Evolutionary conservation across 345 rosid species (phyloP).

Genomic region (Fremontodendron californicum): DNA sequence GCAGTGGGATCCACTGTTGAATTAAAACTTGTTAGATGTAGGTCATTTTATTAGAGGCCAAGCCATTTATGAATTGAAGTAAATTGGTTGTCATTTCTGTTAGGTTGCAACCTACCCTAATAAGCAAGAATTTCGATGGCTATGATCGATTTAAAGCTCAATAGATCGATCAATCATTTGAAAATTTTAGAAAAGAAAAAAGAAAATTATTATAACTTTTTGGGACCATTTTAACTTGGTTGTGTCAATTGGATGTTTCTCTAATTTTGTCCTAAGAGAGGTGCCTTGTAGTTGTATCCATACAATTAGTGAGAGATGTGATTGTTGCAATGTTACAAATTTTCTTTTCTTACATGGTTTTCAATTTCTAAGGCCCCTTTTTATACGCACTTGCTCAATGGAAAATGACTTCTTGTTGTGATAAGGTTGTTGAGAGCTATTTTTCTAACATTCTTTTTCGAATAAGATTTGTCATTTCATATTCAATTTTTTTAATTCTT

Average conservation of each 20-base stretch:
- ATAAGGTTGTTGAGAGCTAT: slow-evolving; percentile 6
- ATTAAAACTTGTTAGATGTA: slow-evolving; percentile 45
- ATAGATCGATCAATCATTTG: not conserved
- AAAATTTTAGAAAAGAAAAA: no score
- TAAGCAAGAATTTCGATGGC: slow-evolving; percentile 20
- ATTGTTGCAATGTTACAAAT: not conserved
- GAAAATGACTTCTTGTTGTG: slow-evolving; percentile 4
- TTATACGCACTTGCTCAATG: not conserved
- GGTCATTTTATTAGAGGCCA: slow-evolving; percentile 36
- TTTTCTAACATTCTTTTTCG: not conserved
- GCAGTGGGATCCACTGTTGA: slow-evolving; percentile 47
- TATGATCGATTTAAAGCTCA: not conserved
- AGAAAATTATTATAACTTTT: not conserved
- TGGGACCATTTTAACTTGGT: slow-evolving; percentile 37
- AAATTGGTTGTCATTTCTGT: slow-evolving; percentile 48
- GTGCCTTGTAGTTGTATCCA: not conserved
- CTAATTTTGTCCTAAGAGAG: slow-evolving; percentile 8
- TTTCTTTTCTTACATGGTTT: not conserved
- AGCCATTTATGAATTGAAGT: slow-evolving; percentile 57
- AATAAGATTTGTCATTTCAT: not conserved
- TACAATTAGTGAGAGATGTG: not conserved
- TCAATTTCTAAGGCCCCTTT: not conserved
- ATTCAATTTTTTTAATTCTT: no score
- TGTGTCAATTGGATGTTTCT: slow-evolving; percentile 6
- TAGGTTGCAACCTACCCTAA: slow-evolving; percentile 42